Base-by-base conservation (phyloP, 768 basidiomycete genomes). In the Asterophora parasitica region DNA sequence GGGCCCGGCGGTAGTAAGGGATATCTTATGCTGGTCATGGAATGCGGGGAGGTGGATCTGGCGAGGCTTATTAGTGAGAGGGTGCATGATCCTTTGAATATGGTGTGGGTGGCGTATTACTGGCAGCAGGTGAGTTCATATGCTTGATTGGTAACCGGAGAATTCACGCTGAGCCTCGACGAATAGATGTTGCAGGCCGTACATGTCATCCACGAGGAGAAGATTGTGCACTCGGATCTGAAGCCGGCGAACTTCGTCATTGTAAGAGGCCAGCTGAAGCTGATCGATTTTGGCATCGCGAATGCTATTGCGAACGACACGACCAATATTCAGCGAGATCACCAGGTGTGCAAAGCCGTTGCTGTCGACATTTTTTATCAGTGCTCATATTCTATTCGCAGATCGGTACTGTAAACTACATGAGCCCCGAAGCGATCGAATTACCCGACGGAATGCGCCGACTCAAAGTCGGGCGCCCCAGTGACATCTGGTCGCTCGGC, bases 281-380 rank as follows among this genome's bases (percentile, higher is more conserved):
- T 99, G 53, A 99, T 99, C 55, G 95, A 99, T 65, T 99, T 99
- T 61, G 95, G 95, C n/a, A 99, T 99, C 59, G 94, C 95, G 11
- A 97, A 97, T 62, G 94, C 94, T 7, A 95, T 99, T 55, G 93
- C 94, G 13, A 97, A 94, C 61, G 95, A 99, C 58, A 99, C 95
- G 1, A 97, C 95, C 2, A 97, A 99, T 60, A 97, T 98, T 48
- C 92, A 95, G 55, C 78, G 95, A 48, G 95, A 99, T 57, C 89
- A 92, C 60, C 92, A 94, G 79, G 92, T 91, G 57, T 23, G 68
- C 33, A 44, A 30, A 6, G 34, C 17, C 11, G 17, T 31, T 6
- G 23, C 17, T 38, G 40, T 33, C 17, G 17, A 17, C 27, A 2
- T 23, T 13, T 4, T 4, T 26, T 45, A 20, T 33, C 47, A 49